A percentile compares a stretch with the other conserved stretches of the same genome.
phyloP scores from a whole-genome alignment of 805 yeast genomes.

The Hanseniaspora singularis region DNA sequence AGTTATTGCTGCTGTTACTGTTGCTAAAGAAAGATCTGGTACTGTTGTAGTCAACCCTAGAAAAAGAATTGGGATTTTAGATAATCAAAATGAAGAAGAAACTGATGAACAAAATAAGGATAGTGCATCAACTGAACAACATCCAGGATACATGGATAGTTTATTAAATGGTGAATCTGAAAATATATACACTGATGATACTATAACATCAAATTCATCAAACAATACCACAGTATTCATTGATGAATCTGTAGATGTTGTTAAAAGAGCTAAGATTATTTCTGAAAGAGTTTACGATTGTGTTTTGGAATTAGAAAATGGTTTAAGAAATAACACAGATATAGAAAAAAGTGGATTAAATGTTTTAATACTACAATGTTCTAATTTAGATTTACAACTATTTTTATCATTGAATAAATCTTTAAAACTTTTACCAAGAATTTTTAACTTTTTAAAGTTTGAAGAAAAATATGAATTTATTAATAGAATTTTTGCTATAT shows the following conservation, averaged over 20 bases:
- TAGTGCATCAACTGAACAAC: no score
- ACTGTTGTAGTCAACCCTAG: constrained; percentile 77
- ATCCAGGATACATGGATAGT: no score
- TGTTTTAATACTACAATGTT: constrained; percentile 60
- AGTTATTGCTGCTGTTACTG: constrained; percentile 89
- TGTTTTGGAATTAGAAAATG: constrained; percentile 67
- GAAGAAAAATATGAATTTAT: constrained; percentile 68
- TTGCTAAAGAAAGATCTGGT: constrained; percentile 87
- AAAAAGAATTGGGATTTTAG: constrained; percentile 58
- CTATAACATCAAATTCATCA: no score
- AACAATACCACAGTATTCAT: not conserved
- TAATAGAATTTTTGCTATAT: constrained; percentile 65
- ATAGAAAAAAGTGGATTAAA: constrained; percentile 32
- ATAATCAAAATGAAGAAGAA: constrained; percentile 24
- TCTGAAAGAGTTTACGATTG: constrained; percentile 62
- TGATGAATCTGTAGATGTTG: constrained; percentile 5
- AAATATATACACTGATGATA: no score
- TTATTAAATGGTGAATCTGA: constrained; percentile 23
- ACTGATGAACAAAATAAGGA: no score
- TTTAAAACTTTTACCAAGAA: constrained; percentile 75
- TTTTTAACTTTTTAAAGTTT: constrained; percentile 66
- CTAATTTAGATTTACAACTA: constrained; percentile 37
- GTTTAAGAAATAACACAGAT: constrained; percentile 44
- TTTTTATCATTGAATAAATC: constrained; percentile 70
- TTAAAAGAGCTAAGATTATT: constrained; percentile 6